Evolutionary conservation across 164 flowering plant genomes (phyloP).

Genomic region (Magnolia kwangsiensis): DNA sequence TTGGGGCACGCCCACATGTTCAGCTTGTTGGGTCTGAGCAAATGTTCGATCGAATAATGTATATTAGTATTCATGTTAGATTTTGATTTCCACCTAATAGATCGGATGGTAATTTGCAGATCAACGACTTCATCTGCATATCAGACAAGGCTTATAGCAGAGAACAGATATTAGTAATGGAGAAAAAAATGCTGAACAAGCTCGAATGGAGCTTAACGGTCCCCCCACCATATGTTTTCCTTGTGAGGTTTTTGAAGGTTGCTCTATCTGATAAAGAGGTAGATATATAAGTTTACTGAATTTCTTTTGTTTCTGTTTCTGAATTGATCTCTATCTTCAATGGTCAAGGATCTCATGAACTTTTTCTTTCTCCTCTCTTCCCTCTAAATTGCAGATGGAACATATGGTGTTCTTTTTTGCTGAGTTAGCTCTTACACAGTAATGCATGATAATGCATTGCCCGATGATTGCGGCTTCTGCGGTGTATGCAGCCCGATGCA

Average conservation of each 20-base stretch:
- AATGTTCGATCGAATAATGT: too few relatives aligned
- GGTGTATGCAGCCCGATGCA: conserved; percentile 75
- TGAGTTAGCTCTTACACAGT: conserved; percentile 74
- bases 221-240: conserved; percentile 82
- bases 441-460: conserved; percentile 39
- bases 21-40: too few relatives aligned
- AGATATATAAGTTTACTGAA: background rate
- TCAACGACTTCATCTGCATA: conserved; percentile 71
- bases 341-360: background rate
- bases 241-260: conserved; percentile 80
- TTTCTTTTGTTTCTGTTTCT: background rate
- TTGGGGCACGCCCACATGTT: too few relatives aligned
- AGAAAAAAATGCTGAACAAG: conserved; percentile 63
- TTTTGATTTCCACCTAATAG: background rate
- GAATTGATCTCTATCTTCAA: background rate
- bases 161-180: conserved; percentile 67
- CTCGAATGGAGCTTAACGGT: conserved; percentile 85
- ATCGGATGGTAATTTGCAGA: conserved; percentile 32
- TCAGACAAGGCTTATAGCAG: conserved; percentile 64
- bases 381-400: conserved; percentile 41
- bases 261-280: conserved; percentile 47
- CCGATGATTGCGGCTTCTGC: conserved; percentile 92
- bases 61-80: background rate
- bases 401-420: conserved; percentile 63
- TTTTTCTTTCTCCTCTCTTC: background rate